phyloP scores from a whole-genome alignment of 2,329 filamentous ascomycete species.

The Verticillium isaacii region DNA sequence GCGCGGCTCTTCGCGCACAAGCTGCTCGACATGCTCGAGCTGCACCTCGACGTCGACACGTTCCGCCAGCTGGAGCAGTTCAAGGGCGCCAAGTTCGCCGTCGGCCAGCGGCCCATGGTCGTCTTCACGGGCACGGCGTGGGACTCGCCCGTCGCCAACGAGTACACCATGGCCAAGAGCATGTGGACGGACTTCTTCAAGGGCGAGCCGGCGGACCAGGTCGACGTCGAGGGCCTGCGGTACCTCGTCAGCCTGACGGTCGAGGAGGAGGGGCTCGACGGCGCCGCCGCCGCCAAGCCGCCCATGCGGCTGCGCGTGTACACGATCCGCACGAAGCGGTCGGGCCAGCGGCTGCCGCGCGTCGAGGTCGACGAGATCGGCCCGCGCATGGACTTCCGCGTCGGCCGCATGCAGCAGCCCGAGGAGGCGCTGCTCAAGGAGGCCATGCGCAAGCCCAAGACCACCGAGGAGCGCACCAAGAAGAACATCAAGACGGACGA shows the following conservation, averaged over 20 bases:
- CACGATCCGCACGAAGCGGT: conserved; percentile 79
- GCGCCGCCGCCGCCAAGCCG: conserved; percentile 44
- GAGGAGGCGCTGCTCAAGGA: conserved; percentile 80
- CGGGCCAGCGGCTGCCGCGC: conserved; percentile 79
- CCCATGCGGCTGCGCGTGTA: conserved; percentile 71
- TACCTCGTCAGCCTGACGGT: conserved; percentile 82
- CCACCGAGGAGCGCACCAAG: conserved; percentile 72
- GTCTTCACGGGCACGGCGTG: conserved; percentile 87
- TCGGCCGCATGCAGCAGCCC: conserved; percentile 75
- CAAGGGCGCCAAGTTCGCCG: conserved; percentile 68
- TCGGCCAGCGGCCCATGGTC: conserved; percentile 85
- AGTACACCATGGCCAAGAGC: conserved; percentile 82
- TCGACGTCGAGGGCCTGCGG: conserved; percentile 93
- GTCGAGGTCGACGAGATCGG: conserved; percentile 96
- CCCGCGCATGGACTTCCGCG: conserved; percentile 84
- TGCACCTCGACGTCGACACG: conserved; percentile 71
- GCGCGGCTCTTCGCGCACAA: conserved; percentile 80
- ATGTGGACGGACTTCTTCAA: conserved; percentile 91
- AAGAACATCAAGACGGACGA: conserved; percentile 93
- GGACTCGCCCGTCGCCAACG: conserved; percentile 72
- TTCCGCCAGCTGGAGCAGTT: conserved; percentile 70
- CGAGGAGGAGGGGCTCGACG: conserved; percentile 50
- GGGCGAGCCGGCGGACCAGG: conserved; percentile 65
- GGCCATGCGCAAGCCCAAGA: conserved; percentile 81
- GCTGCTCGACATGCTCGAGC: conserved; percentile 90